These are phyloP conservation scores for Ophiostoma sp. DNA, from an alignment of 2,329 filamentous ascomycete genomes.

Conservation along the genomic window DNA sequence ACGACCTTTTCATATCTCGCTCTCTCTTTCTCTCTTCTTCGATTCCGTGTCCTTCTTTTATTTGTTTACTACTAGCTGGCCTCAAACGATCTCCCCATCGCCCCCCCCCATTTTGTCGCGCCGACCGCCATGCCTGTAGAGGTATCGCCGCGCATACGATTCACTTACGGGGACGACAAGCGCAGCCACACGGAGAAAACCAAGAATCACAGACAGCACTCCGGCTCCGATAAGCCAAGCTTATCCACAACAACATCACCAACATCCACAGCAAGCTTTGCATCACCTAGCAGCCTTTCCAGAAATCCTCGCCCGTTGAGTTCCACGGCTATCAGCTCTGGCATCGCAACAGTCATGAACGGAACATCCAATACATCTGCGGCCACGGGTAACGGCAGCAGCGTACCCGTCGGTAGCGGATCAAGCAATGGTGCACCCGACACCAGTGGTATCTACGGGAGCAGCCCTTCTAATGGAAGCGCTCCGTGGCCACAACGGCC, in stretches of 20 bases:
- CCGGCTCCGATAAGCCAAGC: slow-evolving; percentile 37
- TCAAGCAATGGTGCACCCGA: slow-evolving; percentile 18
- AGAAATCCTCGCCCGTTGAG: slow-evolving; percentile 37
- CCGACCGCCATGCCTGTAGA: slow-evolving; percentile 39
- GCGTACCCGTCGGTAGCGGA: neutral
- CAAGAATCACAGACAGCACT: slow-evolving; percentile 37
- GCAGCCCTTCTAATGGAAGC: slow-evolving; percentile 18
- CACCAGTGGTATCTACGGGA: slow-evolving; percentile 12
- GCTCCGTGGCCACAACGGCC: slow-evolving; percentile 57
- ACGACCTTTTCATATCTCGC: neutral
- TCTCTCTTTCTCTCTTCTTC: neutral
- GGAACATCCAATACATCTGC: slow-evolving; percentile 2
- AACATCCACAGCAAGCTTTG: slow-evolving; percentile 40
- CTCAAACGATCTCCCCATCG: neutral
- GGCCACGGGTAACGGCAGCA: slow-evolving; percentile 20
- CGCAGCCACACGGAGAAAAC: slow-evolving; percentile 39
- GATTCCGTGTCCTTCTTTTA: too few species aligned
- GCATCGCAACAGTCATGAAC: slow-evolving; percentile 16
- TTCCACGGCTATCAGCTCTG: slow-evolving; percentile 20
- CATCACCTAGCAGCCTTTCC: slow-evolving; percentile 39
- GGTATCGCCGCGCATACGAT: slow-evolving; percentile 52
- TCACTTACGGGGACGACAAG: slow-evolving; percentile 47
- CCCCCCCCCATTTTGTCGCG: neutral
- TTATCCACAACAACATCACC: slow-evolving; percentile 40
- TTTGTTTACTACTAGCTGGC: neutral